Base-by-base conservation (phyloP, 2,329 filamentous ascomycete genomes). In the Pyricularia sp. region DNA sequence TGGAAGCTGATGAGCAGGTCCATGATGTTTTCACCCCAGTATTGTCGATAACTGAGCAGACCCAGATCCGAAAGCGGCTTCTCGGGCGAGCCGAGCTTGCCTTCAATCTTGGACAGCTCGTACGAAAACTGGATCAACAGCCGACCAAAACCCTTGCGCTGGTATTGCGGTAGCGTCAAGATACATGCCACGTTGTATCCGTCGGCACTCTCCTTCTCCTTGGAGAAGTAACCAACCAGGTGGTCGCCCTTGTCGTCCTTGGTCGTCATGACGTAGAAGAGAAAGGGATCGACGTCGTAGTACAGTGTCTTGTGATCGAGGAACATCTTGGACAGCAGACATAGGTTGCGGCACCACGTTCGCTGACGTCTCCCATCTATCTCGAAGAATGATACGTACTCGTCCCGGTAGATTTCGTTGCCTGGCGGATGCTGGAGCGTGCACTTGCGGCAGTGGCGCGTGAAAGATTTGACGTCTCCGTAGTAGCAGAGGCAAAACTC, bases 131-230 rank as follows among this genome's bases (percentile, higher is more conserved):
- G 92, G 71, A 99, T 99, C 65, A 99, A 83, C 13, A 99, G 82
- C 66, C 91, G 88, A 28, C 96, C 94, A 71, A 94, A 97, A 0
- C 94, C 94, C 73, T 96, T 94, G 28, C 94, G 86, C 76, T 99
- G 94, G 71, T 96, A 97, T 73, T 99, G 96, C 0, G 94, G 94
- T 3, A 99, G 81, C 0, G 94, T 99, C 66, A 99, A 81, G 74
- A 99, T 99, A 83, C 96, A 99, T 4, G 94, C 96, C 35, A 99
- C 88, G 73, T 99, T 99, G 82, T 97, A 99, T 33, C 90, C 91
- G 71, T 99, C 96, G 0, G 92, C 92, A 53, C 89, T 93, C 76
- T 99, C 94, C 70, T 99, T 99, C 75, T 99, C 94, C 74, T 99
- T 99, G 65, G 90, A 96, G 76, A 99, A 99, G 74, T 97, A 99